Evolutionary conservation across 2,329 filamentous ascomycete species (phyloP).

Genomic region (Calonectria crousiana): DNA sequence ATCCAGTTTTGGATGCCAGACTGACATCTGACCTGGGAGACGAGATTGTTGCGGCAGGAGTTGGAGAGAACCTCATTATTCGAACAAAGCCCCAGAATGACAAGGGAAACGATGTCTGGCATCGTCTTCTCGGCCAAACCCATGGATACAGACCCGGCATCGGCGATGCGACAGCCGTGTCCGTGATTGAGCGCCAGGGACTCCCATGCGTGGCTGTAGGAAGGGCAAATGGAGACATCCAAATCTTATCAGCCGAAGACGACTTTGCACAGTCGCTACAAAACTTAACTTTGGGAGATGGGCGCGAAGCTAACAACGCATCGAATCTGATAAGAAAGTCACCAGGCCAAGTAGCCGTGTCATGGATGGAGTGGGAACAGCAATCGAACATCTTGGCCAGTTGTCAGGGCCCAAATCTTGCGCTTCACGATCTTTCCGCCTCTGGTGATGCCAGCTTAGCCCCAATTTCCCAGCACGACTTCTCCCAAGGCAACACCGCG

Average conservation of each 20-base stretch:
- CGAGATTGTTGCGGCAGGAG: conserved; percentile 64
- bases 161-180: conserved; percentile 64
- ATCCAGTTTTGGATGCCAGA: conserved; percentile 61
- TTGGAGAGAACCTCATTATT: conserved; percentile 63
- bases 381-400: conserved; percentile 46
- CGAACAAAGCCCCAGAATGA: conserved; percentile 50
- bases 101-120: conserved; percentile 49
- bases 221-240: conserved; percentile 62
- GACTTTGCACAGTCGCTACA: conserved; percentile 44
- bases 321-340: conserved; percentile 41
- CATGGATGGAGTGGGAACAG: conserved; percentile 50
- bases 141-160: conserved; percentile 56
- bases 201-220: conserved; percentile 57
- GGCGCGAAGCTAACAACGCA: conserved; percentile 9
- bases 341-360: conserved; percentile 47
- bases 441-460: conserved; percentile 23
- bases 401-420: conserved; percentile 46
- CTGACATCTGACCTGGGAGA: conserved; percentile 50
- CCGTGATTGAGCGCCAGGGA: conserved; percentile 53
- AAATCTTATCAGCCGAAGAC: conserved; percentile 55
- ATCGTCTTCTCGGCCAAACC: conserved; percentile 52
- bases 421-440: conserved; percentile 44
- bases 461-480: conserved; percentile 43
- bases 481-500: conserved; percentile 31
- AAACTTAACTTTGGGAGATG: conserved; percentile 34